Conservation (phyloP, 768 basidiomycete species). For the Strobilomyces dryophilus region DNA sequence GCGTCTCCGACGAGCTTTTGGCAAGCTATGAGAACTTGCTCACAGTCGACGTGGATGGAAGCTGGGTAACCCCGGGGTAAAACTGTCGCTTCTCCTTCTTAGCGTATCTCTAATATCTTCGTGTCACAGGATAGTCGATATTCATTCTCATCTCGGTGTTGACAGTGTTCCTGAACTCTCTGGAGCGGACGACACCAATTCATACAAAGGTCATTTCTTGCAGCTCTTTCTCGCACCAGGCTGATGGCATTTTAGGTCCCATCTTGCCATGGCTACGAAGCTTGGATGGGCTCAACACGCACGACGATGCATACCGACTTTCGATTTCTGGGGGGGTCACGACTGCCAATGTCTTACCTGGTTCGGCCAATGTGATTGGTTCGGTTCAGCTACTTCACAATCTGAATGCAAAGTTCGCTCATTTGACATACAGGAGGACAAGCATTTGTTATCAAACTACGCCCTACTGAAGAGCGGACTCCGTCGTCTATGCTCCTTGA, state of each 20-base stretch:
- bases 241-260: slow-evolving; percentile 35
- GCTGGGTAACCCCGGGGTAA: slow-evolving; percentile 70
- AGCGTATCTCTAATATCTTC: slow-evolving; percentile 33
- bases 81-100: slow-evolving; percentile 19
- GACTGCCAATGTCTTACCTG: slow-evolving; percentile 76
- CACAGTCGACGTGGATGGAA: slow-evolving; percentile 56
- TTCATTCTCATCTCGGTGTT: slow-evolving; percentile 81
- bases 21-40: slow-evolving; percentile 41
- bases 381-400: slow-evolving; percentile 13
- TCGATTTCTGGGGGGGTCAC: slow-evolving; percentile 88
- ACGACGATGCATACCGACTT: slow-evolving; percentile 70
- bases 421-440: slow-evolving; percentile 60
- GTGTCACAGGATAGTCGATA: slow-evolving; percentile 47
- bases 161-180: slow-evolving; percentile 51
- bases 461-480: slow-evolving; percentile 71
- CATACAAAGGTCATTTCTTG: slow-evolving; percentile 41
- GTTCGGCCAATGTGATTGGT: slow-evolving; percentile 75
- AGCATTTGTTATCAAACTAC: slow-evolving; percentile 82
- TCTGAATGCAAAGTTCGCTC: not conserved
- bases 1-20: slow-evolving; percentile 39
- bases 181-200: slow-evolving; percentile 59
- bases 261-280: slow-evolving; percentile 76
- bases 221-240: not conserved
- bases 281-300: slow-evolving; percentile 83
- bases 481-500: slow-evolving; percentile 82